Conservation (phyloP, 495 filamentous ascomycete species). For the Usnea hakonensis region DNA sequence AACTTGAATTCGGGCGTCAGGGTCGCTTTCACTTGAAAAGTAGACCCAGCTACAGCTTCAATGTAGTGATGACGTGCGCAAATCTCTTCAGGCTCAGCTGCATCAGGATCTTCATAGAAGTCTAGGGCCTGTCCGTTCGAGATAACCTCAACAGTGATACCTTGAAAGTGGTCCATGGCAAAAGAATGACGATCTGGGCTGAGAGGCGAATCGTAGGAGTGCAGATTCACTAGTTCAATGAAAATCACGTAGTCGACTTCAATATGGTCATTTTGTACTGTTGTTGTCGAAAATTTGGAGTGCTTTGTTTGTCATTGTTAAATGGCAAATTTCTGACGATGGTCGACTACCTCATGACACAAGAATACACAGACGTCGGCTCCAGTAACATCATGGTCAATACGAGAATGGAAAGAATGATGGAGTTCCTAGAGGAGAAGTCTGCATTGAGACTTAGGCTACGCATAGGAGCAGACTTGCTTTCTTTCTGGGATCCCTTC, state of each 20-base stretch:
- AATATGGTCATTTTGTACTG: too few species aligned
- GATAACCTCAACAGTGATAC: neutral
- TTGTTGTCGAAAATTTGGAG: too few species aligned
- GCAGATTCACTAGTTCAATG: neutral
- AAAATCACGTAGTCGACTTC: neutral
- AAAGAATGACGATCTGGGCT: neutral
- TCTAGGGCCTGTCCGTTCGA: neutral
- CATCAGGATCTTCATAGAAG: constrained; percentile 3
- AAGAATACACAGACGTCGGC: too few species aligned
- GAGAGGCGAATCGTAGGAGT: neutral
- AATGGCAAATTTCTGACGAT: too few species aligned
- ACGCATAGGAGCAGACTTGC: too few species aligned
- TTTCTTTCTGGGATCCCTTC: too few species aligned
- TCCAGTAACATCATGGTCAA: too few species aligned
- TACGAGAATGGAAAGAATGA: too few species aligned
- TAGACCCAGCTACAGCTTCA: constrained; percentile 4
- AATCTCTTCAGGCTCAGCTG: neutral
- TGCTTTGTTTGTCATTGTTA: too few species aligned
- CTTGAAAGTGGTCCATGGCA: constrained; percentile 4
- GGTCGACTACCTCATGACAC: too few species aligned
- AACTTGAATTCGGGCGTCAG: neutral
- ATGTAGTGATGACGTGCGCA: neutral
- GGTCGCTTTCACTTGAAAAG: neutral
- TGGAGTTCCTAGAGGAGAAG: too few species aligned
- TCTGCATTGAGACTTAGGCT: too few species aligned